Conservation (phyloP, 1,139 yeast genomes). For the Suhomyces panamericanus region DNA sequence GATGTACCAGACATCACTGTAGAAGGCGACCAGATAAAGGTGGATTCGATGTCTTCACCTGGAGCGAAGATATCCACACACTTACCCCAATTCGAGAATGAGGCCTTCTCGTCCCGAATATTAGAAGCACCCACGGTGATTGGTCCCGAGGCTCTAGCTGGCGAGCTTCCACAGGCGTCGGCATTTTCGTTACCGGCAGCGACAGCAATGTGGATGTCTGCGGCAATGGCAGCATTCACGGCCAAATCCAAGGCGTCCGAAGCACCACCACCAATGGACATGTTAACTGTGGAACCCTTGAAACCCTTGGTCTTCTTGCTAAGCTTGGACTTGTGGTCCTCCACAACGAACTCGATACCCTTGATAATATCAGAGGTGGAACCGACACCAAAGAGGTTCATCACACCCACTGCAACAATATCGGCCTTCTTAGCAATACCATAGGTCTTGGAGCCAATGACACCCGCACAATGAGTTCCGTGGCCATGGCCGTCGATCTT, state of each 20-base stretch:
- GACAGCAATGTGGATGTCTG: slow-evolving; percentile 46
- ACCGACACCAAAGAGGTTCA: slow-evolving; percentile 43
- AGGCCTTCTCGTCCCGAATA: slow-evolving; percentile 38
- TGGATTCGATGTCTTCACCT: slow-evolving; percentile 43
- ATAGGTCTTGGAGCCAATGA: slow-evolving; percentile 42
- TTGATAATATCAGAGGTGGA: slow-evolving; percentile 44
- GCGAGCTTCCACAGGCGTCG: slow-evolving; percentile 46
- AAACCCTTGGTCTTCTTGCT: slow-evolving; percentile 35
- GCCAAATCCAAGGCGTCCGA: slow-evolving; percentile 45
- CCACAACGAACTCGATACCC: slow-evolving; percentile 45
- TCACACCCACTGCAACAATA: slow-evolving; percentile 44
- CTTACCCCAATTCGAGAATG: slow-evolving; percentile 45
- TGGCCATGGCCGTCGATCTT: slow-evolving; percentile 42
- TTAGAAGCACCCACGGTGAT: slow-evolving; percentile 48
- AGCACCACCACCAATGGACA: slow-evolving; percentile 47
- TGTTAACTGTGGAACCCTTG: slow-evolving; percentile 47
- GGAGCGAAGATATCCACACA: slow-evolving; percentile 51
- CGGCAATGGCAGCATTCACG: slow-evolving; percentile 42
- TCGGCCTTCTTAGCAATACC: slow-evolving; percentile 47
- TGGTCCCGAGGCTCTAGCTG: slow-evolving; percentile 44
- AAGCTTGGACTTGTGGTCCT: slow-evolving; percentile 35
- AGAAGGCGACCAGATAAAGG: slow-evolving; percentile 47
- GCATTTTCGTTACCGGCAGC: slow-evolving; percentile 49
- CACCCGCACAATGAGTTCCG: slow-evolving; percentile 51
- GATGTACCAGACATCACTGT: slow-evolving; percentile 96